Base-by-base conservation (phyloP, 1,284 basidiomycete species). In the Lentinula novae-zelandiae region DNA sequence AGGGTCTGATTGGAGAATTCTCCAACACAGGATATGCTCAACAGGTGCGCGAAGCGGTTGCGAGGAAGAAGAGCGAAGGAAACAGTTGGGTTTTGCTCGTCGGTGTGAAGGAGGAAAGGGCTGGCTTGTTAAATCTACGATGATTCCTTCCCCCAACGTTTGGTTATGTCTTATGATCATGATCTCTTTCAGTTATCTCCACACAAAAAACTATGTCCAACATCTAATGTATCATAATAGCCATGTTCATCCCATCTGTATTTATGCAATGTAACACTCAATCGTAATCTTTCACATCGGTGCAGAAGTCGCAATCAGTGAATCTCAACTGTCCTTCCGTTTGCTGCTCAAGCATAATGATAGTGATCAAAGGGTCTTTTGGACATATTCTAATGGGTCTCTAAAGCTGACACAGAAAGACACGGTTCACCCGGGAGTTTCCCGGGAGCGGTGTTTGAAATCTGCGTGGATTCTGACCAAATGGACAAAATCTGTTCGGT, bases 51-150 rank as follows among this genome's bases (percentile, higher is more conserved):
- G 90, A 92, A 40, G 81, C 86, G 1, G 79, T 84, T 2, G 70
- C 75, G 27, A 85, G 81, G 67, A 80, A 82, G 53, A 89, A 84
- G 67, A 72, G 73, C 2, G 89, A 91, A 62, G 86, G 87, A 8
- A 79, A 83, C 62, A 71, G 75, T 6, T 89, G 86, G 68, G 66
- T 92, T 12, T 70, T 92, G 17, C 70, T 92, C 54, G 89, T 87
- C 69, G 82, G 85, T 49, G 83, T 89, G 13, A 79, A 83, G 57
- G 89, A 92, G 63, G 90, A 92, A 64, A 80, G 85, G 46, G 78
- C 86, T 13, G 86, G 86, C 66, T 71, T 92, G 44, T 76, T 90
- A 66, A 74, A 74, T 65, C 66, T 86, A 42, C 54, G 54, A 56
- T 56, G 54, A 56, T 50, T 9, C 3, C 33, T 50, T 22, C 1